Base-by-base conservation (phyloP, 495 filamentous ascomycete genomes). In the Talaromyces borbonicus region DNA sequence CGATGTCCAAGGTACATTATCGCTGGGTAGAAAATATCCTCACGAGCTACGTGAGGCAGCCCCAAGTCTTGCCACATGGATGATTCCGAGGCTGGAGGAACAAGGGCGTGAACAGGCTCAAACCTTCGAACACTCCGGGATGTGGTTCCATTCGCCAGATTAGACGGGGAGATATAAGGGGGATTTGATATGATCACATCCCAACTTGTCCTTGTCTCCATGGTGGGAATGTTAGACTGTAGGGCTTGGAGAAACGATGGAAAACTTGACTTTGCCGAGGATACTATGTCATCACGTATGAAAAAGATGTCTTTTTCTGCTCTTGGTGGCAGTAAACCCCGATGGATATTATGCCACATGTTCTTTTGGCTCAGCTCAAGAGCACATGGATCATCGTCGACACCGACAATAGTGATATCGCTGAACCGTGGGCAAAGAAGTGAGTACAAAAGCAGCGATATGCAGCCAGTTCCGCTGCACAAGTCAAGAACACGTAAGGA, bases 381-480 rank as follows among this genome's bases (percentile, higher is more conserved):
- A 0, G 92, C 85, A 0, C 18, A 43, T 0, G 65, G 47, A 43
- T 66, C 66, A 32, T 66, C 53, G 46, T 68, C 66, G 41, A 71
- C 24, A 42, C 71, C 62, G 54, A 66, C 31, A 54, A 74, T 58
- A 47, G 60, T 51, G 46, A 65, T 20, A 40, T 59, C 4, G 27
- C 53, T 25, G 48, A 56, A 47, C 39, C 52, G 51, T 11, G 57
- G 52, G 20, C 50, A 48, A 36, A 90, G 72, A 5, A 75, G 70
- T 9, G 76, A 56, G 52, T 78, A 62, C 0, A 95, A 67, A 7
- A 85, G 77, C 7, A 96, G 76, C 0, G 88, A 65, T 49, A 98
- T 94, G 61, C 92, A 97, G 22, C 92, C 92, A 14, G 85, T 86
- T 3, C 92, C 92, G 0, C 86, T 85, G 59, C 92, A 97, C 20